Base-by-base conservation (phyloP, 164 flowering plant species). In the Warburgia ugandensis region DNA sequence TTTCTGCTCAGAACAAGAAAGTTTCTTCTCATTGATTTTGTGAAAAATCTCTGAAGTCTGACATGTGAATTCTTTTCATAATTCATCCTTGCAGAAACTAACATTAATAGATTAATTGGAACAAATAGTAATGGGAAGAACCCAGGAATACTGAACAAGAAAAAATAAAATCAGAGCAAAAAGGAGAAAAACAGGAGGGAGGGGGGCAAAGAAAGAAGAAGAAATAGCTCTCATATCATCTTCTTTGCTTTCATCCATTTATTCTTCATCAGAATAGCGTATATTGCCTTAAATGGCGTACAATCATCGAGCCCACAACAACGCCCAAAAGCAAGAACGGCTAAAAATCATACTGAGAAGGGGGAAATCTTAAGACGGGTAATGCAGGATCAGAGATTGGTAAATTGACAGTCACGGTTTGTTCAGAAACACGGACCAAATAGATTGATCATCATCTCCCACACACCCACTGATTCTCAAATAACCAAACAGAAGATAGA, bases 381-480 rank as follows among this genome's bases (percentile, higher is more conserved):
- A 25, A 11, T 13, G 48, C 13, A 31, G 48, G 27, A 56, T 56
- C 60, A 56, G 60, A 45, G 44, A 13, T 56, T 46, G 44, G 52
- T 36, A 26, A 1, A 32, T 12, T 56, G 26, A 46, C 52, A 47
- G 52, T 56, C 60, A 56, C 44, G 23, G 17, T 37, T 47, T n/a
- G 29, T 56, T 45, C 60, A 56, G 60, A 56, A 56, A 56, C 60
- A 56, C 52, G 60, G 60, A 55, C 60, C 60, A 56, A 55, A 36
- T 27, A 13, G 6, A 27, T n/a, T 26, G 8, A 16, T 37, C 60
- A 54, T 56, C 52, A 56, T 56, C 45, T 46, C 45, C 35, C 60
- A 19, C 53, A 22, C 14, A 56, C 40, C 40, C 38, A 29, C 22
- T 20, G 0, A 4, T 26, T 16, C 3, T 6, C 2, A 29, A 29